Evolutionary conservation across 768 basidiomycete species (phyloP).

Genomic region (Russula dissimulans): DNA sequence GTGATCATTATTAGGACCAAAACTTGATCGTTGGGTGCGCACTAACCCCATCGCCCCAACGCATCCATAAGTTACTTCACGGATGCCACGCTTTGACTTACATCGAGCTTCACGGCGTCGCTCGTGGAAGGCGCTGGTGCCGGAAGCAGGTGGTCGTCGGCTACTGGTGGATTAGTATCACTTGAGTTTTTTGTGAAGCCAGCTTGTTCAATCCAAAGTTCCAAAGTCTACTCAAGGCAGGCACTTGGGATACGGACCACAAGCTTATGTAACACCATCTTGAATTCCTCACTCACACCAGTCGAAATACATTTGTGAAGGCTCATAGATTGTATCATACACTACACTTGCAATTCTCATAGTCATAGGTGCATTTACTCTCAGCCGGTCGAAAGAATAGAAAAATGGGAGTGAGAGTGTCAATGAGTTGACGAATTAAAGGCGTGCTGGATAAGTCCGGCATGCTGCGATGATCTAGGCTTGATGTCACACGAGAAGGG

Average conservation of each 20-base stretch:
- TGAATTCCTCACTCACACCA: too few species aligned
- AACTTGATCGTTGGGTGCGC: background rate
- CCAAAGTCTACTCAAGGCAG: too few species aligned
- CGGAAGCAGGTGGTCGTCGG: slow-evolving; percentile 2
- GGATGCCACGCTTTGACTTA: slow-evolving; percentile 1
- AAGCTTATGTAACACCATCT: slow-evolving; percentile 6
- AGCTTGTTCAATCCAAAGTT: background rate
- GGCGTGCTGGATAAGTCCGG: slow-evolving; percentile 5
- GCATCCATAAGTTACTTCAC: slow-evolving; percentile 6
- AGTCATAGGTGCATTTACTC: background rate
- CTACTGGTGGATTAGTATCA: background rate
- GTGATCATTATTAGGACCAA: too few species aligned
- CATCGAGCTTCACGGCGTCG: background rate
- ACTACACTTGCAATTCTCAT: background rate
- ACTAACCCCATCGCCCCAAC: slow-evolving; percentile 13
- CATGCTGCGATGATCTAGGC: slow-evolving; percentile 18
- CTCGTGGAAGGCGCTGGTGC: background rate
- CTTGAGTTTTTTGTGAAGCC: background rate
- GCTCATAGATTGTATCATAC: background rate
- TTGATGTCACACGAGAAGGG: slow-evolving; percentile 21
- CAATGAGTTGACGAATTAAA: background rate
- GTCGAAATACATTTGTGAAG: background rate
- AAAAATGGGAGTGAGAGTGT: background rate
- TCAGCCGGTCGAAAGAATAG: background rate
- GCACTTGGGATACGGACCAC: background rate